phyloP scores from a whole-genome alignment of 768 basidiomycete genomes.

The Lactarius deliciosus region DNA sequence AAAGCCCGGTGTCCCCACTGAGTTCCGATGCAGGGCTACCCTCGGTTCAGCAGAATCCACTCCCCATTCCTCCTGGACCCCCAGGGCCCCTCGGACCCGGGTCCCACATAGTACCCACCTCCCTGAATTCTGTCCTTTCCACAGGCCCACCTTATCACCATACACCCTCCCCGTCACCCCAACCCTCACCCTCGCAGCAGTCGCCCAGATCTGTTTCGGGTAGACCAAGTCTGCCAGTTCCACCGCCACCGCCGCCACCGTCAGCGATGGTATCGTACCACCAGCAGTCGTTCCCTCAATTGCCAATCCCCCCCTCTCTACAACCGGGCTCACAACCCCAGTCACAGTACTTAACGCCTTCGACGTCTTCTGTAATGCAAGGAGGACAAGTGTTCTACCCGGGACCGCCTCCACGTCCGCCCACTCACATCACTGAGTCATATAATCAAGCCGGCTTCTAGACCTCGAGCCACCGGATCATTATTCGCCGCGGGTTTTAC shows the following conservation, averaged over 20 bases:
- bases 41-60: conserved; percentile 21
- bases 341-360: conserved; percentile 29
- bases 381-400: conserved; percentile 33
- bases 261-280: conserved; percentile 38
- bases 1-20: conserved; percentile 4
- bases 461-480: background rate
- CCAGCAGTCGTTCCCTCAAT: conserved; percentile 34
- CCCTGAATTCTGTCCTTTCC: conserved; percentile 4
- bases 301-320: conserved; percentile 18
- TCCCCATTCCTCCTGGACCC: conserved; percentile 30
- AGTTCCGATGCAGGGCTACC: conserved; percentile 11
- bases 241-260: conserved; percentile 33
- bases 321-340: conserved; percentile 25
- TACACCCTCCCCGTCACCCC: conserved; percentile 24
- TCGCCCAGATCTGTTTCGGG: conserved; percentile 37
- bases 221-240: conserved; percentile 52
- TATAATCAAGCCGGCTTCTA: conserved; percentile 29
- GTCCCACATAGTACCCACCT: conserved; percentile 17
- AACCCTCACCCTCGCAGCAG: conserved; percentile 20
- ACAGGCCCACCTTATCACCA: conserved; percentile 23
- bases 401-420: conserved; percentile 35
- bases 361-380: conserved; percentile 31
- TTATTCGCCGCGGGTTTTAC: background rate
- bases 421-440: conserved; percentile 24
- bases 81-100: conserved; percentile 29